Base-by-base conservation (phyloP, 2,329 filamentous ascomycete species). In the Diplodia corticola region DNA sequence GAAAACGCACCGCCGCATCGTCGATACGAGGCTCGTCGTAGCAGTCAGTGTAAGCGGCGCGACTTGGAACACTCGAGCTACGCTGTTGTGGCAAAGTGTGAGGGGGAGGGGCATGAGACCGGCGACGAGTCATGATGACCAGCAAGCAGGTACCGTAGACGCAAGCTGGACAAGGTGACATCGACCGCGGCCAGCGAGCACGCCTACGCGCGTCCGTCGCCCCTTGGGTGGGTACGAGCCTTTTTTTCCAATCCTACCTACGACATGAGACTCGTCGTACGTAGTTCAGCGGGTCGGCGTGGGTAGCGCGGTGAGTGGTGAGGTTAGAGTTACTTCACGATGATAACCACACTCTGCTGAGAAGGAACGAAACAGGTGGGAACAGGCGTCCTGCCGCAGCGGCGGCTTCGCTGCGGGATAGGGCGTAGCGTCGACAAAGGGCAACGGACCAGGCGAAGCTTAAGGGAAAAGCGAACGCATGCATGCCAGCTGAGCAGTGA, bases 311-410 rank as follows among this genome's bases (percentile, higher is more conserved):
- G 40, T 44, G 17, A 17, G 17, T 15, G 37, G 13, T 40, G 13
- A n/a, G n/a, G n/a, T n/a, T n/a, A n/a, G n/a, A 5, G 10, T 44
- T 44, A 44, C 40, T 44, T 44, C 40, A 44, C 40, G 17, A 44
- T 44, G 40, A 44, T 44, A 44, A 9, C 17, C 20, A 20, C 40
- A 44, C 15, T 37, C 12, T 10, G 12, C 30, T 10, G 53, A 40
- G 33, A 22, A 7, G 15, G 26, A n/a, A 26, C 6, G 20, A 24
- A 17, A 24, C 6, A 35, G 33, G 33, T 12, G 28, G 17, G 13
- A 15, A 22, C 17, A 59, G 54, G 54, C 54, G 37, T 17, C 54
- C 54, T 59, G 54, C 54, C 54, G 54, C 54, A 59, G 37, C 54
- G 30, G 26, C 28, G 22, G 33, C 22, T 24, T 22, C 35, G 33